Percentiles rank a stretch among this genome's conserved stretches.
Evolutionary conservation across 345 rosid genomes (phyloP).

Genomic region (Arabidopsis suecica): DNA sequence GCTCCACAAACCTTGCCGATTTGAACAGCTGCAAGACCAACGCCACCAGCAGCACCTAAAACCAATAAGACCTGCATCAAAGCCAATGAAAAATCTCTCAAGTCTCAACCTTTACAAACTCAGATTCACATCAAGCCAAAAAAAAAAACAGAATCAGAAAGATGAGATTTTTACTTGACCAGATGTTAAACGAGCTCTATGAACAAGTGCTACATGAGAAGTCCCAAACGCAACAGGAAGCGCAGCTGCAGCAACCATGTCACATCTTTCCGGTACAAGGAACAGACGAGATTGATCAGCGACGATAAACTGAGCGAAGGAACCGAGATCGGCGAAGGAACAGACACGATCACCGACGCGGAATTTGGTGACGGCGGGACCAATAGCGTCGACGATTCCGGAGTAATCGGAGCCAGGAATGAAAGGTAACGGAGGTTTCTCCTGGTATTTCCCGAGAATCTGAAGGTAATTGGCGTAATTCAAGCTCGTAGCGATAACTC

Average conservation of each 20-base stretch:
- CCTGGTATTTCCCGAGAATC: slow-evolving; percentile 85
- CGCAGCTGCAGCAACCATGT: slow-evolving; percentile 83
- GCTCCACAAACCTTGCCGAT: slow-evolving; percentile 92
- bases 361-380: slow-evolving; percentile 65
- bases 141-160: not conserved
- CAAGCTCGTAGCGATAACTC: slow-evolving; percentile 91
- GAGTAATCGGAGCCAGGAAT: slow-evolving; percentile 94
- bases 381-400: slow-evolving; percentile 72
- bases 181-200: slow-evolving; percentile 72
- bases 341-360: slow-evolving; percentile 85
- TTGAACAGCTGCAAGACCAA: slow-evolving; percentile 92
- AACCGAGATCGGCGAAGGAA: slow-evolving; percentile 63
- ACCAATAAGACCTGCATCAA: slow-evolving; percentile 73
- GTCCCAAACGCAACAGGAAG: slow-evolving; percentile 96
- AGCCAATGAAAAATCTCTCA: not conserved
- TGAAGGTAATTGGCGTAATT: slow-evolving; percentile 95
- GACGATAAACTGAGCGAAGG: slow-evolving; percentile 87
- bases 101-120: slow-evolving; percentile 19
- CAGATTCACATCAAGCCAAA: slow-evolving; percentile 5
- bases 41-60: slow-evolving; percentile 99
- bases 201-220: slow-evolving; percentile 91
- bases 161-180: slow-evolving; percentile 58
- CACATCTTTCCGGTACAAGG: slow-evolving; percentile 79
- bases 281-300: slow-evolving; percentile 74
- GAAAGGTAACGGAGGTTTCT: slow-evolving; percentile 83